A percentile compares a stretch with the other conserved stretches of the same genome.
Conservation (phyloP, 1,139 yeast genomes). For the Pichia sp. region DNA sequence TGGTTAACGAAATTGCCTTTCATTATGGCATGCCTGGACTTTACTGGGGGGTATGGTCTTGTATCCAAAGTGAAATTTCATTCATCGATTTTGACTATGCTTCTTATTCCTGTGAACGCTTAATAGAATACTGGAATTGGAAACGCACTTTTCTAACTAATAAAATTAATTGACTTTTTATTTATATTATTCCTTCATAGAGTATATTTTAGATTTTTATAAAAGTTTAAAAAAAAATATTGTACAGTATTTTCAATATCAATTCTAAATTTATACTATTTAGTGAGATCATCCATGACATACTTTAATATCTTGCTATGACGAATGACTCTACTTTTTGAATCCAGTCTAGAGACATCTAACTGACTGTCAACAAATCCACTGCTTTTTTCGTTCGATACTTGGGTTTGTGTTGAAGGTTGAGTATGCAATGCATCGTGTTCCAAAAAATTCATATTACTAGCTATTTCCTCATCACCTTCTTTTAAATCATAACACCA, state of each 20-base stretch:
- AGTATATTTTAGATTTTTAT: neutral
- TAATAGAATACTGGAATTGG: conserved; percentile 71
- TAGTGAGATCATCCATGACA: conserved; percentile 17
- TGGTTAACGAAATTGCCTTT: conserved; percentile 50
- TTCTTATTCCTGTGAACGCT: conserved; percentile 51
- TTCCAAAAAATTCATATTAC: conserved; percentile 3
- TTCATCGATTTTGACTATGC: conserved; percentile 71
- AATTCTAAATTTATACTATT: neutral
- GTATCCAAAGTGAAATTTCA: conserved; percentile 65
- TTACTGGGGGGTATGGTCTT: conserved; percentile 85
- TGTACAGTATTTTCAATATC: neutral
- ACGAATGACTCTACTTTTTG: conserved; percentile 20
- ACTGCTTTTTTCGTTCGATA: neutral
- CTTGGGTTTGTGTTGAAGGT: neutral
- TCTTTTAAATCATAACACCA: conserved; percentile 40
- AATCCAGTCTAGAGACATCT: neutral
- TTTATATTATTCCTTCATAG: neutral
- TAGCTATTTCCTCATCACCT: conserved; percentile 7
- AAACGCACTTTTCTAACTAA: conserved; percentile 31
- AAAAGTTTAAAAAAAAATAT: neutral
- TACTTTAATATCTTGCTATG: conserved; percentile 24
- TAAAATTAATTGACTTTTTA: neutral
- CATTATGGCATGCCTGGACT: conserved; percentile 80
- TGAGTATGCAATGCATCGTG: neutral
- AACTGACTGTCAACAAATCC: neutral